Conservation (phyloP, 192 early-diverging fungal species). For the Phycomyces blakesleeanus region DNA sequence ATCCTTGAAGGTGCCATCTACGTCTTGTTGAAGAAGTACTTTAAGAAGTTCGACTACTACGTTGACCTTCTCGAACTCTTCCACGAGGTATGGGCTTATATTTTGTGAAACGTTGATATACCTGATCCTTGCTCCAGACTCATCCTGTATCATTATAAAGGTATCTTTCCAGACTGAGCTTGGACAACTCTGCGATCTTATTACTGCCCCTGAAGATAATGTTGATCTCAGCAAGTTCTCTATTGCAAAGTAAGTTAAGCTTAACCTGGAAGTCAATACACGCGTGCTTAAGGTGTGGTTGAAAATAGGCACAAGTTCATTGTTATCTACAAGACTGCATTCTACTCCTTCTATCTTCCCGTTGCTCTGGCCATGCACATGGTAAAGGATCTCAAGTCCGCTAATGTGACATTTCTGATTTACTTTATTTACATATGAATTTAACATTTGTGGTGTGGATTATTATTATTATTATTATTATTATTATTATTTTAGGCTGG, state of each 20-base stretch:
- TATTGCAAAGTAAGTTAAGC: conserved; percentile 73
- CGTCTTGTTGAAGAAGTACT: conserved; percentile 92
- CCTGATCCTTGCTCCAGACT: not conserved
- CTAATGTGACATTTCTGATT: not conserved
- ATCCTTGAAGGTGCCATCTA: conserved; percentile 91
- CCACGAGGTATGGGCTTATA: conserved; percentile 69
- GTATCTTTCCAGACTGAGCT: conserved; percentile 95
- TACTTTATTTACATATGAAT: no score
- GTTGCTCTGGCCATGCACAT: conserved; percentile 92
- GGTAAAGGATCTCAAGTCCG: conserved; percentile 34
- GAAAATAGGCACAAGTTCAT: conserved; percentile 75
- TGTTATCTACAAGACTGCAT: conserved; percentile 97
- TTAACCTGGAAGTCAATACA: not conserved
- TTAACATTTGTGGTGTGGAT: no score
- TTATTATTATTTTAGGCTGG: conserved; percentile 61
- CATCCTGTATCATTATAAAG: conserved; percentile 20
- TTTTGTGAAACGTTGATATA: not conserved
- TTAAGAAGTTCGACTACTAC: conserved; percentile 81
- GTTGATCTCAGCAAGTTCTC: conserved; percentile 91
- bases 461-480: no score
- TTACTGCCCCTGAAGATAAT: conserved; percentile 96
- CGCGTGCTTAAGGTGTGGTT: not conserved
- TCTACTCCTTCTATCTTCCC: conserved; percentile 99
- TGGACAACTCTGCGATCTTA: conserved; percentile 94
- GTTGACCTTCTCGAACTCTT: conserved; percentile 89